Conservation (phyloP, 768 basidiomycete species). For the Mycena vulgaris region DNA sequence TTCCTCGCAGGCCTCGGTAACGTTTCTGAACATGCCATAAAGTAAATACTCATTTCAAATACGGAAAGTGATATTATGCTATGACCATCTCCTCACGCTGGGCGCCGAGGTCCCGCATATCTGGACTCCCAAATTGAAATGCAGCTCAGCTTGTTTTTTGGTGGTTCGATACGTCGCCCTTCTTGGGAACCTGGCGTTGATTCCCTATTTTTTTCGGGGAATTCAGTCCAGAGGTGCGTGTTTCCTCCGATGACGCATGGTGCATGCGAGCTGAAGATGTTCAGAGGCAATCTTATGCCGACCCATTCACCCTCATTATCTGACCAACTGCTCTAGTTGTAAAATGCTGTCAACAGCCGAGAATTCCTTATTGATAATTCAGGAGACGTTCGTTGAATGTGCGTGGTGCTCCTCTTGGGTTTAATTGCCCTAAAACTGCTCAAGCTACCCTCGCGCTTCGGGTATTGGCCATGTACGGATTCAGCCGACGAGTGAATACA, state of each 20-base stretch:
- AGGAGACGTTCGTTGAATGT: slow-evolving; percentile 12
- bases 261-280: too few species aligned
- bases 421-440: too few species aligned
- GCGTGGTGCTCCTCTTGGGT: not conserved
- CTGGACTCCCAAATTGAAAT: not conserved
- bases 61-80: too few species aligned
- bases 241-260: too few species aligned
- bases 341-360: not conserved
- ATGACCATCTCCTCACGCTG: too few species aligned
- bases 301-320: too few species aligned
- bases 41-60: too few species aligned
- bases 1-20: slow-evolving; percentile 14
- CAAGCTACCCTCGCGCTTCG: slow-evolving; percentile 9
- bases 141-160: slow-evolving; percentile 9
- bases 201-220: slow-evolving; percentile 9
- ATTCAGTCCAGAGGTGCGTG: not conserved
- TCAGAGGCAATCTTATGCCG: too few species aligned
- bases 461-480: slow-evolving; percentile 12
- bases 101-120: slow-evolving; percentile 7
- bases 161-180: slow-evolving; percentile 14
- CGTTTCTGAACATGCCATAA: too few species aligned
- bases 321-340: not conserved
- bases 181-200: slow-evolving; percentile 4
- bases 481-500: slow-evolving; percentile 12
- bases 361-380: slow-evolving; percentile 3